Evolutionary conservation across 106 monocot genomes (phyloP).

Genomic region (Dactylorhiza incarnata): DNA sequence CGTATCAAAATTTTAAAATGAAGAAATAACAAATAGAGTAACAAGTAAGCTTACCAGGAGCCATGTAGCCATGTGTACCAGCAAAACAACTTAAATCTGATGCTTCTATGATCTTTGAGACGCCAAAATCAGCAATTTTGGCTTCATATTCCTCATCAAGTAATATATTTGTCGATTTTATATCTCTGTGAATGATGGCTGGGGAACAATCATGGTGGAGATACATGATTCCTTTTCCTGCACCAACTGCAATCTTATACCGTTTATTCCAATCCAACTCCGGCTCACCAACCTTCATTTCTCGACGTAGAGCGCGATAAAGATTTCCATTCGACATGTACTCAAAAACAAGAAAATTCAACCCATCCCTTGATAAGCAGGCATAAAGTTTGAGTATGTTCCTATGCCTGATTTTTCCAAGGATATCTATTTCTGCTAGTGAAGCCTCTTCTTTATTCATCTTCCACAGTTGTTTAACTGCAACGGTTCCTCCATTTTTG

Average conservation of each 20-base stretch:
- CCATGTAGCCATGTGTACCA: constrained; percentile 86
- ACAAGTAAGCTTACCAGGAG: constrained; percentile 48
- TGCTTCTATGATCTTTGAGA: constrained; percentile 45
- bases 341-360: constrained; percentile 59
- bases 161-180: constrained; percentile 74
- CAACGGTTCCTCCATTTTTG: constrained; percentile 42
- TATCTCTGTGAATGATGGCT: constrained; percentile 71
- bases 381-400: constrained; percentile 79
- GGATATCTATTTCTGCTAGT: constrained; percentile 51
- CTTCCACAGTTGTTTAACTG: constrained; percentile 66
- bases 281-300: constrained; percentile 19
- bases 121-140: constrained; percentile 82
- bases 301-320: constrained; percentile 41
- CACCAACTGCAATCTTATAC: constrained; percentile 71
- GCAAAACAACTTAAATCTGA: constrained; percentile 45
- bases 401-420: constrained; percentile 63
- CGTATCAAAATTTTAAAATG: background rate
- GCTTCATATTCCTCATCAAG: constrained; percentile 70
- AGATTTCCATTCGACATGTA: constrained; percentile 75
- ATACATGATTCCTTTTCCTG: constrained; percentile 77
- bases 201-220: constrained; percentile 82
- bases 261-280: constrained; percentile 59
- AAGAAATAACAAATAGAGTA: background rate
- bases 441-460: constrained; percentile 25
- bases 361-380: constrained; percentile 36